Conservation (phyloP, 306 rosid species). For the Canavalia ensiformis region DNA sequence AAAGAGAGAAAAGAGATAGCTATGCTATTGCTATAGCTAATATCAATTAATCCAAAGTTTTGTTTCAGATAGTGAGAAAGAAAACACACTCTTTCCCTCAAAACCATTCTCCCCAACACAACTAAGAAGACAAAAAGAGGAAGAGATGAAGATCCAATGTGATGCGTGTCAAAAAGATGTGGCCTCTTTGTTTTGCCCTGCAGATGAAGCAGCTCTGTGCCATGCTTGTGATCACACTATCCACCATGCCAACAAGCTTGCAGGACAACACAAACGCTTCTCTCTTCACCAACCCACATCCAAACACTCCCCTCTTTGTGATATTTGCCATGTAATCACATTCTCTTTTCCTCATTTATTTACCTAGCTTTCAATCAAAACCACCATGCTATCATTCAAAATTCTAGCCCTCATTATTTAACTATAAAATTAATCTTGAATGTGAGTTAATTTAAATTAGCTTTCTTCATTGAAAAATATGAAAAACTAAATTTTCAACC, state of each 20-base stretch:
- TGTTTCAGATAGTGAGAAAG: conserved; percentile 45
- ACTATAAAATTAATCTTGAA: too few species aligned
- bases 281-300: conserved; percentile 61
- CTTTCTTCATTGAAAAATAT: too few species aligned
- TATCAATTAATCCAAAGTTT: conserved; percentile 44
- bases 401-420: too few species aligned
- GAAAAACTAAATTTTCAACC: too few species aligned
- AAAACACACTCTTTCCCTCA: conserved; percentile 15
- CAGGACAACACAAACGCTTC: conserved; percentile 75
- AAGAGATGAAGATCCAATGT: conserved; percentile 83
- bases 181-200: conserved; percentile 75
- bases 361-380: too few species aligned
- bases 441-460: too few species aligned
- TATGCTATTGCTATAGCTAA: too few species aligned
- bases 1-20: neutral
- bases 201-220: conserved; percentile 94
- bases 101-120: neutral
- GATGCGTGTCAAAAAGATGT: conserved; percentile 69
- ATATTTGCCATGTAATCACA: conserved; percentile 71
- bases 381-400: too few species aligned
- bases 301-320: conserved; percentile 70
- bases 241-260: conserved; percentile 83
- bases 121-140: neutral
- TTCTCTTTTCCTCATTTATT: neutral
- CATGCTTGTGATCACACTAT: conserved; percentile 69